A percentile compares a stretch with the other conserved stretches of the same genome.
phyloP scores from a whole-genome alignment of 129 eudicot genomes.

The Lonicera japonica region DNA sequence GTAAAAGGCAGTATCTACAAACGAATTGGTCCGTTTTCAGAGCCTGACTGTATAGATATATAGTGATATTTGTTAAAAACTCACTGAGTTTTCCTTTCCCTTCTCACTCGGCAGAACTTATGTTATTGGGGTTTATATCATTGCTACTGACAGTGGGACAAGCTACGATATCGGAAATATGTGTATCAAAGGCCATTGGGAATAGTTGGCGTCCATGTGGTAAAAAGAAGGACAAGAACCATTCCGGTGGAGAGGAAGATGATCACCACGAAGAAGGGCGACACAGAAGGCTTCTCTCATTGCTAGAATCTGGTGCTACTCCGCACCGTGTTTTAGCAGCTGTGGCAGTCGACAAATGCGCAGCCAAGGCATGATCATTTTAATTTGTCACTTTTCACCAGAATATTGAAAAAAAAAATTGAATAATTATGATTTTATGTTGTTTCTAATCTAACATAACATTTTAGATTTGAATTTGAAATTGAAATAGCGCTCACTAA shows the following conservation, averaged over 20 bases:
- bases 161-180: slow-evolving; percentile 36
- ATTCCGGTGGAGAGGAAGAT: slow-evolving; percentile 10
- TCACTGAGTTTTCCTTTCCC: too few species aligned
- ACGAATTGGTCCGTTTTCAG: too few species aligned
- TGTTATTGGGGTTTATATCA: slow-evolving; percentile 55
- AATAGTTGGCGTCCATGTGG: slow-evolving; percentile 60
- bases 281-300: slow-evolving; percentile 22
- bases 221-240: too few species aligned
- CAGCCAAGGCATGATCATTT: slow-evolving; percentile 27
- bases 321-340: slow-evolving; percentile 28
- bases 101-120: slow-evolving; percentile 25
- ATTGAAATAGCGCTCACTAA: too few species aligned
- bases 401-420: too few species aligned
- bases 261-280: slow-evolving; percentile 6
- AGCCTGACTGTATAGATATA: too few species aligned
- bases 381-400: background rate
- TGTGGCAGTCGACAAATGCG: slow-evolving; percentile 36
- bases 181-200: slow-evolving; percentile 40
- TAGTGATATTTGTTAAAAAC: too few species aligned
- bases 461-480: too few species aligned
- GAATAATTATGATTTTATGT: too few species aligned
- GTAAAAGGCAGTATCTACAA: too few species aligned
- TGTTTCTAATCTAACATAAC: too few species aligned
- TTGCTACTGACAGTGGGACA: slow-evolving; percentile 39
- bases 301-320: slow-evolving; percentile 8